Conservation (phyloP, 352 stramenopile species). For the Peronospora destructor region DNA sequence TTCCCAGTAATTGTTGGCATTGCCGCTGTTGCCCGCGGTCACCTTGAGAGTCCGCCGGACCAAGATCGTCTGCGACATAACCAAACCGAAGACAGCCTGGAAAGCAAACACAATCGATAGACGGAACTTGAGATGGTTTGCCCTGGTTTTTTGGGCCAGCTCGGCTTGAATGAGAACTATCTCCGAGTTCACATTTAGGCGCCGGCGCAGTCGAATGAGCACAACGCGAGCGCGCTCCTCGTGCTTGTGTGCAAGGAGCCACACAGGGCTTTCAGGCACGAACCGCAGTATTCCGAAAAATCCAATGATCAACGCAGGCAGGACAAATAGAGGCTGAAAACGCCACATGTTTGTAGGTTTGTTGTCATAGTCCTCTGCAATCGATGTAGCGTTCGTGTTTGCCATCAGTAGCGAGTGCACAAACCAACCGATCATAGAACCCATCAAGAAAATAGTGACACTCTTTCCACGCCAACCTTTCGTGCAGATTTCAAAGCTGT, state of each 20-base stretch:
- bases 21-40: slow-evolving; percentile 14
- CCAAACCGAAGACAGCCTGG: slow-evolving; percentile 51
- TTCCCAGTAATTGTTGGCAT: slow-evolving; percentile 41
- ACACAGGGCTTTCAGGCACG: slow-evolving; percentile 76
- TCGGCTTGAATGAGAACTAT: slow-evolving; percentile 50
- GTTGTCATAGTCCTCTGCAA: slow-evolving; percentile 29
- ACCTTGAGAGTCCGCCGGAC: slow-evolving; percentile 38
- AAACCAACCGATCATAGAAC: slow-evolving; percentile 61
- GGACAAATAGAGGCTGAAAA: slow-evolving; percentile 52
- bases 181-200: slow-evolving; percentile 63
- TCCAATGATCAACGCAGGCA: slow-evolving; percentile 46
- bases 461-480: slow-evolving; percentile 84
- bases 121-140: slow-evolving; percentile 61
- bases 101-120: slow-evolving; percentile 50
- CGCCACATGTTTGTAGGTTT: slow-evolving; percentile 56
- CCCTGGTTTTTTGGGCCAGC: slow-evolving; percentile 36
- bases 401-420: slow-evolving; percentile 53
- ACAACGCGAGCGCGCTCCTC: slow-evolving; percentile 48
- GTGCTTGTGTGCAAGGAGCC: slow-evolving; percentile 50
- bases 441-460: slow-evolving; percentile 73
- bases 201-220: slow-evolving; percentile 53
- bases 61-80: slow-evolving; percentile 68
- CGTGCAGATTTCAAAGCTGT: slow-evolving; percentile 83
- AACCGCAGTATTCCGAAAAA: slow-evolving; percentile 55
- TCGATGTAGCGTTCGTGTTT: slow-evolving; percentile 42